Conservation (phyloP, 2,329 filamentous ascomycete species). For the Aspergillus sp. region DNA sequence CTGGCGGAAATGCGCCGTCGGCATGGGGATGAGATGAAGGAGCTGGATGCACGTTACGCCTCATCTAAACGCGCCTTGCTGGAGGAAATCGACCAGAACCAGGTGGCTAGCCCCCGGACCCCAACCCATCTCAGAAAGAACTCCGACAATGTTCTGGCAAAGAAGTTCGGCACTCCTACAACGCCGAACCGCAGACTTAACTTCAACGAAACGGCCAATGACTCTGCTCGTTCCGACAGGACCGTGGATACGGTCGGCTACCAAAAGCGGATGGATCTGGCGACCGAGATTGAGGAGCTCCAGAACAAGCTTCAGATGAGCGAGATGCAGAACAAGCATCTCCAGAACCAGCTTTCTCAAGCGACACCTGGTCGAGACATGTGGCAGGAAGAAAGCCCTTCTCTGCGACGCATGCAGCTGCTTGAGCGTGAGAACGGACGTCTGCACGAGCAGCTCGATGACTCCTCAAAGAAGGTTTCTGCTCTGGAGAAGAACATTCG, state of each 20-base stretch:
- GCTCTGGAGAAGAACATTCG: slow-evolving; percentile 82
- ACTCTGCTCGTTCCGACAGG: slow-evolving; percentile 80
- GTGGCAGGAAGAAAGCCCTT: slow-evolving; percentile 74
- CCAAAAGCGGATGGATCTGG: slow-evolving; percentile 87
- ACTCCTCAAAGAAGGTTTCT: slow-evolving; percentile 90
- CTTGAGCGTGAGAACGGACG: slow-evolving; percentile 89
- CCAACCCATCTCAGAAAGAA: slow-evolving; percentile 69
- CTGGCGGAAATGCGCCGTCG: slow-evolving; percentile 74
- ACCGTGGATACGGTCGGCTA: slow-evolving; percentile 81
- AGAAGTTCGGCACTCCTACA: slow-evolving; percentile 71
- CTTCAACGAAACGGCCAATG: slow-evolving; percentile 63
- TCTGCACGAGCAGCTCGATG: slow-evolving; percentile 90
- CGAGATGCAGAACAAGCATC: slow-evolving; percentile 92
- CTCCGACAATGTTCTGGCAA: slow-evolving; percentile 54
- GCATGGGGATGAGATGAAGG: slow-evolving; percentile 69
- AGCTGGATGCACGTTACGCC: slow-evolving; percentile 62
- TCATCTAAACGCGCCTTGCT: slow-evolving; percentile 72
- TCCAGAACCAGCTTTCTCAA: slow-evolving; percentile 82
- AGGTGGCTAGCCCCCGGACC: slow-evolving; percentile 70
- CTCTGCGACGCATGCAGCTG: slow-evolving; percentile 79
- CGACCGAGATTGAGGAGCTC: slow-evolving; percentile 84
- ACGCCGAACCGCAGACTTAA: slow-evolving; percentile 75
- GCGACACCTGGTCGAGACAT: slow-evolving; percentile 62
- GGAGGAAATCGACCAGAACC: slow-evolving; percentile 85
- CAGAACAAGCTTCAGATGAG: slow-evolving; percentile 92